phyloP scores from a whole-genome alignment of 495 filamentous ascomycete genomes.

The Penicillium silybi region DNA sequence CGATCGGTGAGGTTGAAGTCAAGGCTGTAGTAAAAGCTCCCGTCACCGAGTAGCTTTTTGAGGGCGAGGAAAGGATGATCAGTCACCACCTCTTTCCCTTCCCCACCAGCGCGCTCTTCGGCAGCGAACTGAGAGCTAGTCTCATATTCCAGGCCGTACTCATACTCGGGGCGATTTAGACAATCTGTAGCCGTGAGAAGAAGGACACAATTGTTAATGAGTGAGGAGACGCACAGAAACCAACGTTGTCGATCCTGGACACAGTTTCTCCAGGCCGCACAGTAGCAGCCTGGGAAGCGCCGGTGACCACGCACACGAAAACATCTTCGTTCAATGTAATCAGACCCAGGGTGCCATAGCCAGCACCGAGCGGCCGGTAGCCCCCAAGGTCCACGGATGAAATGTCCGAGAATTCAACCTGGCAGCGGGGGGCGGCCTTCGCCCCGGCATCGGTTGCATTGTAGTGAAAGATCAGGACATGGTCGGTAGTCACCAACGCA shows the following conservation, averaged over 20 bases:
- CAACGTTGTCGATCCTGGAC: slow-evolving; percentile 78
- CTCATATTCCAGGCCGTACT: slow-evolving; percentile 65
- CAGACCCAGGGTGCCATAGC: slow-evolving; percentile 84
- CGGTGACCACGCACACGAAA: slow-evolving; percentile 87
- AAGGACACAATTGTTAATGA: background rate
- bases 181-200: slow-evolving; percentile 54
- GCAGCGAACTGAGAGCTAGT: slow-evolving; percentile 44
- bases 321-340: slow-evolving; percentile 82
- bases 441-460: slow-evolving; percentile 48
- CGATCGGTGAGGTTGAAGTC: slow-evolving; percentile 96
- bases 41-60: slow-evolving; percentile 86
- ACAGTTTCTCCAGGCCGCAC: slow-evolving; percentile 85
- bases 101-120: slow-evolving; percentile 53
- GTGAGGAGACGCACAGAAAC: slow-evolving; percentile 61
- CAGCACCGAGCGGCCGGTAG: slow-evolving; percentile 71
- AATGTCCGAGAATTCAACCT: slow-evolving; percentile 77
- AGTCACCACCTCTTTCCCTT: slow-evolving; percentile 59
- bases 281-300: slow-evolving; percentile 70
- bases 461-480: slow-evolving; percentile 81
- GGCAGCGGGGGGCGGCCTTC: slow-evolving; percentile 62
- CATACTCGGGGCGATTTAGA: slow-evolving; percentile 77
- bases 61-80: slow-evolving; percentile 88
- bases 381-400: slow-evolving; percentile 63
- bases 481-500: slow-evolving; percentile 70
- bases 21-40: slow-evolving; percentile 97